phyloP scores from a whole-genome alignment of 768 basidiomycete species.

The Tulasnella sp. region DNA sequence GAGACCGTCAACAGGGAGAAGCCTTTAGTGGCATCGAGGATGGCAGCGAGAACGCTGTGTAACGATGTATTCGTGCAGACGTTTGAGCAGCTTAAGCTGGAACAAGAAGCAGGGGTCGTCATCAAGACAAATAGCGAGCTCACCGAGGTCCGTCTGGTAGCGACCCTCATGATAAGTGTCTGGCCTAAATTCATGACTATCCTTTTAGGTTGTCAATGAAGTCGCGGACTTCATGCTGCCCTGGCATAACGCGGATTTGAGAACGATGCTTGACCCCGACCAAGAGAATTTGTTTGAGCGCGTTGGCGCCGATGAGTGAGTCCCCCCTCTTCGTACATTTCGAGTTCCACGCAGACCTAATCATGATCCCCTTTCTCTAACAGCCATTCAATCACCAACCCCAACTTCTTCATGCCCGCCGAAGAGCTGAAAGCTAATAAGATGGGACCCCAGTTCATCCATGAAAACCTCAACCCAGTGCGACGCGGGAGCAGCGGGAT shows the following conservation, averaged over 20 bases:
- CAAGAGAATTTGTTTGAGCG: background rate
- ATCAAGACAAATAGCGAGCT: background rate
- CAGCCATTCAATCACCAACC: background rate
- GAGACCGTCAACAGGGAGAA: background rate
- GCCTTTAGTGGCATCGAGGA: background rate
- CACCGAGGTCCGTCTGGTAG: background rate
- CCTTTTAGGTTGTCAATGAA: background rate
- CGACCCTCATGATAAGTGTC: background rate
- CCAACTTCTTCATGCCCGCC: background rate
- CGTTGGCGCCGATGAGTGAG: background rate
- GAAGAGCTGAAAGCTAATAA: background rate
- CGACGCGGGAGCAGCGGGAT: background rate
- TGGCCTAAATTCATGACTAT: background rate
- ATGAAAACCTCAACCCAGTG: background rate
- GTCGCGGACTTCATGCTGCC: background rate
- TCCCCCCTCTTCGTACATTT: background rate
- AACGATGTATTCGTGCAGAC: background rate
- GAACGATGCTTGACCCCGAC: background rate
- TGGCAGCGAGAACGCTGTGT: background rate
- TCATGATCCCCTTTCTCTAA: background rate
- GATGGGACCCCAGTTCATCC: background rate
- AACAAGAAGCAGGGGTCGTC: background rate
- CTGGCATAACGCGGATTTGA: background rate
- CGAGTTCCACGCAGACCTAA: background rate
- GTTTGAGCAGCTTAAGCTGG: background rate